A percentile compares a stretch with the other conserved stretches of the same genome.
These are phyloP conservation scores for Pelargonium australe DNA, from an alignment of 441 rosid species.

Conservation along the genomic window DNA sequence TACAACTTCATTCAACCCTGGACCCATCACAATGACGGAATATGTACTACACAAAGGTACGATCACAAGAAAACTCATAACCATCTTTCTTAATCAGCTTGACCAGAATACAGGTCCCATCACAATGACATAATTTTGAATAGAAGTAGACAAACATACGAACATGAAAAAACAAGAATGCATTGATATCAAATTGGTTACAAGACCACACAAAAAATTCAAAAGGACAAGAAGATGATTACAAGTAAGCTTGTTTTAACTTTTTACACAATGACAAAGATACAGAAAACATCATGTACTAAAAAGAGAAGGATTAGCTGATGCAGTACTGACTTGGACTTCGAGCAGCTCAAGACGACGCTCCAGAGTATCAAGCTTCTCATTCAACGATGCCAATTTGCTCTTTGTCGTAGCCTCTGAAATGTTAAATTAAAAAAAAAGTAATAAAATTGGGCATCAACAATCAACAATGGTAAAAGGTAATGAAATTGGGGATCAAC, in stretches of 20 bases:
- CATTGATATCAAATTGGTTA: background rate
- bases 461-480: background rate
- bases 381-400: constrained; percentile 67
- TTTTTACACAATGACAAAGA: constrained; percentile 3
- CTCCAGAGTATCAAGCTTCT: constrained; percentile 78
- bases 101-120: background rate
- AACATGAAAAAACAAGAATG: constrained; percentile 8
- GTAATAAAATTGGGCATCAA: background rate
- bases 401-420: constrained; percentile 81
- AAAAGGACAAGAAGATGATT: constrained; percentile 1
- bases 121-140: background rate
- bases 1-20: too few species aligned
- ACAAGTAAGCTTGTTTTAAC: constrained; percentile 11
- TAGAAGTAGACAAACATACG: background rate
- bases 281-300: constrained; percentile 32
- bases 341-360: constrained; percentile 85
- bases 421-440: background rate
- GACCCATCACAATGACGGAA: too few species aligned
- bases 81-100: background rate
- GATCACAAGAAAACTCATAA: background rate
- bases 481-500: background rate
- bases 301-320: constrained; percentile 75
- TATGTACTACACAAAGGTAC: background rate
- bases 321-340: constrained; percentile 85
- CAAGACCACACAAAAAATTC: constrained; percentile 12